A percentile compares a stretch with the other conserved stretches of the same genome.
phyloP scores from a whole-genome alignment of 164 flowering plant species.

The Stephania japonica region DNA sequence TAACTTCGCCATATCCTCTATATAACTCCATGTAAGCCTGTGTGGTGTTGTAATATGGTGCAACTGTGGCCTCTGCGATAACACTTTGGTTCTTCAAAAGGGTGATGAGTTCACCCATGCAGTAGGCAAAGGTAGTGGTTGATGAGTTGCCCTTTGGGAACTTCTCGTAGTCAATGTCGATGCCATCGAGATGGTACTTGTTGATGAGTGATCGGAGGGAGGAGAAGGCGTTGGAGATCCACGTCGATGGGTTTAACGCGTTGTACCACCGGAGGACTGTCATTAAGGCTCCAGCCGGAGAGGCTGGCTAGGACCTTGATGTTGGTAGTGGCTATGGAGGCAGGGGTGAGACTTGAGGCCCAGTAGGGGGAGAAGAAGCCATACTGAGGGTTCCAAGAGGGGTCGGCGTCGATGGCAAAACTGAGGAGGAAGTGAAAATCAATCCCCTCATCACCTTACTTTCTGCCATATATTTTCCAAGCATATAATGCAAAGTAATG shows the following conservation, averaged over 20 bases:
- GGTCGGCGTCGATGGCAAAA: constrained; percentile 53
- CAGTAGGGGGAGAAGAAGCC: constrained; percentile 59
- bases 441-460: constrained; percentile 68
- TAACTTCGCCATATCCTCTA: constrained; percentile 31
- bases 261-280: constrained; percentile 41
- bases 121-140: constrained; percentile 52
- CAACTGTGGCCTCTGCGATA: constrained; percentile 55
- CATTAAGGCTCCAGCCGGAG: constrained; percentile 57
- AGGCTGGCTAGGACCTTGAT: constrained; percentile 68
- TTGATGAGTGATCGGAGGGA: constrained; percentile 35
- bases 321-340: constrained; percentile 34
- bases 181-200: constrained; percentile 54
- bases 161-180: constrained; percentile 56
- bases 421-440: constrained; percentile 62
- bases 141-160: constrained; percentile 33
- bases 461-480: too few relatives aligned
- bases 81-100: constrained; percentile 43
- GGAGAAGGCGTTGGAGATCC: constrained; percentile 53
- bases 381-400: constrained; percentile 42
- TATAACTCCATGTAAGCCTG: constrained; percentile 41
- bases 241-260: constrained; percentile 25
- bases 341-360: constrained; percentile 41
- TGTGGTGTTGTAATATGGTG: constrained; percentile 39
- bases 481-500: too few relatives aligned
- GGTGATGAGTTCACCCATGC: constrained; percentile 59